These are phyloP conservation scores for Fusarium gaditjirri DNA, from an alignment of 2,329 filamentous ascomycete genomes.

Conservation along the genomic window DNA sequence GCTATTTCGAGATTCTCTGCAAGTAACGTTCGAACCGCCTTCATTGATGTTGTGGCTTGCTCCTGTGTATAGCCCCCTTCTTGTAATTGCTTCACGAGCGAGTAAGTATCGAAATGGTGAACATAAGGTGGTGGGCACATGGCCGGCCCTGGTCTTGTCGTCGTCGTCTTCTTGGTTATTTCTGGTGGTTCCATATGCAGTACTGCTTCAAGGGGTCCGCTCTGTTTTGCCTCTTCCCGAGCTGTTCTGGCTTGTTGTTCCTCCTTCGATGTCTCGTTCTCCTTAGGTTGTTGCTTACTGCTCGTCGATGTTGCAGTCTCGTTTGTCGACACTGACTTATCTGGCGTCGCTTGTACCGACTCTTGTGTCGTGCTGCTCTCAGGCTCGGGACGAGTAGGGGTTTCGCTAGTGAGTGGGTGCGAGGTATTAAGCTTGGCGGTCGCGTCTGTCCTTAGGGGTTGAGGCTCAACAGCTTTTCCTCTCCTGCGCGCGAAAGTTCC, in stretches of 20 bases:
- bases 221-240: conserved; percentile 54
- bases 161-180: conserved; percentile 42
- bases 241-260: conserved; percentile 44
- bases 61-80: conserved; percentile 76
- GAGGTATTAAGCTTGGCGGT: conserved; percentile 29
- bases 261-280: conserved; percentile 20
- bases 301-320: conserved; percentile 9
- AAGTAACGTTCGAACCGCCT: conserved; percentile 82
- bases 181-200: conserved; percentile 58
- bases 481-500: conserved; percentile 65
- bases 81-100: conserved; percentile 82
- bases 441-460: conserved; percentile 44
- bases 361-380: conserved; percentile 9
- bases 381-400: conserved; percentile 14
- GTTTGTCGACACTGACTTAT: conserved; percentile 8
- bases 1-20: conserved; percentile 84
- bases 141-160: conserved; percentile 67
- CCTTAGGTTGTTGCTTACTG: conserved; percentile 5
- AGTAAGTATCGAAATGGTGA: conserved; percentile 97
- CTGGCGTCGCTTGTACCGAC: conserved; percentile 3
- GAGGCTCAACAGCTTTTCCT: conserved; percentile 70
- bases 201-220: conserved; percentile 63
- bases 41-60: conserved; percentile 90
- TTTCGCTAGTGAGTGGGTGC: conserved; percentile 23
- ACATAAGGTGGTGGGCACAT: conserved; percentile 82